Conservation (phyloP, 306 rosid species). For the Gynostemma pentaphyllum region DNA sequence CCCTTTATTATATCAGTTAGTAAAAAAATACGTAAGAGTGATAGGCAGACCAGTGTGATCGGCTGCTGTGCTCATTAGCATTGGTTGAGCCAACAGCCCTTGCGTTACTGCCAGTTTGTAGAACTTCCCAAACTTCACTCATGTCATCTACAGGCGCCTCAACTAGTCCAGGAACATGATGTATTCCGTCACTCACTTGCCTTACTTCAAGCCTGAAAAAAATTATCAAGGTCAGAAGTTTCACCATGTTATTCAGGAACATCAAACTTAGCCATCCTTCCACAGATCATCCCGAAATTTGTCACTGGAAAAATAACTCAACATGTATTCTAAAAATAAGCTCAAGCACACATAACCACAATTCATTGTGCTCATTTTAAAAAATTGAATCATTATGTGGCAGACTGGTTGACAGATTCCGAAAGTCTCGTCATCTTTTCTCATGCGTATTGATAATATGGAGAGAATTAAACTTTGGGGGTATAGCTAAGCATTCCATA, state of each 20-base stretch:
- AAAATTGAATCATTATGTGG: neutral
- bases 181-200: conserved; percentile 84
- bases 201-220: conserved; percentile 66
- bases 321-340: neutral
- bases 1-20: neutral
- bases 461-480: neutral
- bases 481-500: conserved; percentile 7
- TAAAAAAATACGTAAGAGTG: neutral
- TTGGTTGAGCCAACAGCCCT: conserved; percentile 88
- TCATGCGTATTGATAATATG: neutral
- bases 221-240: conserved; percentile 7
- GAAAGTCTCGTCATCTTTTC: neutral
- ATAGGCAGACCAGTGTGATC: conserved; percentile 74
- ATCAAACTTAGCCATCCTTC: conserved; percentile 1
- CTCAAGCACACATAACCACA: neutral
- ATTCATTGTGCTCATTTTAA: neutral
- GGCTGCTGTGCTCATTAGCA: conserved; percentile 88
- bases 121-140: conserved; percentile 94
- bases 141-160: conserved; percentile 82
- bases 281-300: neutral
- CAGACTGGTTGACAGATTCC: neutral
- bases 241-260: neutral
- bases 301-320: neutral
- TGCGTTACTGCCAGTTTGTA: conserved; percentile 91
- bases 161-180: conserved; percentile 82